A percentile compares a stretch with the other conserved stretches of the same genome.
These are phyloP conservation scores for Podospora sp. DNA, from an alignment of 495 filamentous ascomycete genomes.

Conservation along the genomic window DNA sequence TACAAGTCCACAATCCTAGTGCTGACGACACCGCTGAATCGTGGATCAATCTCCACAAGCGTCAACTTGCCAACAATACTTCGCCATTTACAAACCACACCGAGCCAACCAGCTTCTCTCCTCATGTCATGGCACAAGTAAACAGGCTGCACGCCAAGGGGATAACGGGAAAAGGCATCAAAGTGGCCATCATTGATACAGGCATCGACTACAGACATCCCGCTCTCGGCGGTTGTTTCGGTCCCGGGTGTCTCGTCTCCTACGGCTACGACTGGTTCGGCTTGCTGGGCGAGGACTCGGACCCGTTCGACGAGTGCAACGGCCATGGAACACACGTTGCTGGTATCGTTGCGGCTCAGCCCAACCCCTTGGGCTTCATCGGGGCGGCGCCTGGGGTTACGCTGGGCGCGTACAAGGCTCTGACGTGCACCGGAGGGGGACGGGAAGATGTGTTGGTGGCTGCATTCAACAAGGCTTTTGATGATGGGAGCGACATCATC, in stretches of 20 bases:
- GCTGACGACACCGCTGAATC: background rate
- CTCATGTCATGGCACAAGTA: conserved; percentile 46
- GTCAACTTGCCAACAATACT: background rate
- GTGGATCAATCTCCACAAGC: background rate
- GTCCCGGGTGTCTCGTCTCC: conserved; percentile 49
- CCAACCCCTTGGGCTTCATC: conserved; percentile 44
- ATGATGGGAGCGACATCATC: conserved; percentile 56
- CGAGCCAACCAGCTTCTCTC: conserved; percentile 29
- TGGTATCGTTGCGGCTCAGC: conserved; percentile 55
- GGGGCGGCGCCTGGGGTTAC: conserved; percentile 56
- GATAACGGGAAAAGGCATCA: conserved; percentile 41
- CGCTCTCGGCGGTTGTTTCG: conserved; percentile 55
- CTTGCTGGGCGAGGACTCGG: conserved; percentile 36
- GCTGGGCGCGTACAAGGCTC: conserved; percentile 53
- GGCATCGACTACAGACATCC: conserved; percentile 57
- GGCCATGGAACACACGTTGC: conserved; percentile 48
- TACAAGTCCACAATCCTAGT: background rate
- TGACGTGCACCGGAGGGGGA: conserved; percentile 44
- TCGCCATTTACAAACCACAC: background rate
- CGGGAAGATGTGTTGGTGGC: conserved; percentile 50
- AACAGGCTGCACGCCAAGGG: conserved; percentile 42
- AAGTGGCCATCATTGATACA: conserved; percentile 44
- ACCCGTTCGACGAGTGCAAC: conserved; percentile 39
- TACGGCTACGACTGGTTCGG: conserved; percentile 51
- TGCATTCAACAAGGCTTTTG: conserved; percentile 53